Conservation (phyloP, 352 stramenopile species). For the Thraustochytrium sp. region DNA sequence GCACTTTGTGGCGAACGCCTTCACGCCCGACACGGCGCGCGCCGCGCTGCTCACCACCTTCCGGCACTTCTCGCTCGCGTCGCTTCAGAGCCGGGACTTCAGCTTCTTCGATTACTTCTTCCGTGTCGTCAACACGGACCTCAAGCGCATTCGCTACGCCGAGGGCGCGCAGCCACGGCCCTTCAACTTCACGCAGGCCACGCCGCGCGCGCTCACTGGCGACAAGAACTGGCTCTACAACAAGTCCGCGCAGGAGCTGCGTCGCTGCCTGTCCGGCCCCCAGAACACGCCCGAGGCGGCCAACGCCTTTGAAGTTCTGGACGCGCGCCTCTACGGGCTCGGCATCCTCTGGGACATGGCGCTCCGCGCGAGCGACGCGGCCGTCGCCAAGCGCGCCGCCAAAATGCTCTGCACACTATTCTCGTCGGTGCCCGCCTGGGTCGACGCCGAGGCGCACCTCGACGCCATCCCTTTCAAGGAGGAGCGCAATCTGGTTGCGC, state of each 20-base stretch:
- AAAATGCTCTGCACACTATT: constrained; percentile 14
- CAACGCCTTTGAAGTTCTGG: background rate
- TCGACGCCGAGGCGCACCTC: background rate
- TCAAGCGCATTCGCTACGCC: background rate
- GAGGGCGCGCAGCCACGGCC: background rate
- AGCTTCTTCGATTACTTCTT: constrained; percentile 41
- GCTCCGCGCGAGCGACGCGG: background rate
- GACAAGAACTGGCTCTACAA: background rate
- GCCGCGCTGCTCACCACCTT: background rate
- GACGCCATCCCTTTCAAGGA: background rate
- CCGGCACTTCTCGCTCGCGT: background rate
- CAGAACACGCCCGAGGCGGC: background rate
- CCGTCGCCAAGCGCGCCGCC: background rate
- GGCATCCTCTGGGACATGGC: constrained; percentile 36
- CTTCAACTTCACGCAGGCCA: constrained; percentile 17
- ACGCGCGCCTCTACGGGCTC: background rate
- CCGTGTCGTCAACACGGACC: constrained; percentile 20
- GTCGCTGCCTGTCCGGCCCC: background rate
- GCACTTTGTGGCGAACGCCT: constrained; percentile 20
- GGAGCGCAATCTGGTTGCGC: background rate
- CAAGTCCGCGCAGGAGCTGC: background rate
- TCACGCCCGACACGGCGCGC: background rate
- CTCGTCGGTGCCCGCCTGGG: background rate
- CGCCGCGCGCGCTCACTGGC: background rate
- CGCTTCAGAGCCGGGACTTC: background rate